A percentile compares a stretch with the other conserved stretches of the same genome.
These are phyloP conservation scores for Tetrapisispora pingtungensis DNA, from an alignment of 805 yeast genomes.

Conservation along the genomic window DNA sequence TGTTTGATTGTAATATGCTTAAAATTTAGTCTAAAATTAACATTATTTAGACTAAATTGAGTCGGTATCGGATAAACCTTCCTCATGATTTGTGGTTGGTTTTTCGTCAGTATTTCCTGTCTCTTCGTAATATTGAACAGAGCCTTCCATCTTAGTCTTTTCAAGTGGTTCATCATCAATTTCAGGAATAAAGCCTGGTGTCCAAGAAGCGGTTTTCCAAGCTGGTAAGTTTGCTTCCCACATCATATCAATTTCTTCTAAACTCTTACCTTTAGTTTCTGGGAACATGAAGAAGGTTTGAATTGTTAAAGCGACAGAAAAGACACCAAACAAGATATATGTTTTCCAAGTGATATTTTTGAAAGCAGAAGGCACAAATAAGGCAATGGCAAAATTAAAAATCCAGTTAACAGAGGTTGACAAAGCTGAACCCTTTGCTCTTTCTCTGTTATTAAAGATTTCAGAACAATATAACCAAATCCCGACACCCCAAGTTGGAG, in stretches of 20 bases:
- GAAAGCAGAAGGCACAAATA: conserved; percentile 43
- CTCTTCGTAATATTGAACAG: background rate
- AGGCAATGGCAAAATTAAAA: conserved; percentile 53
- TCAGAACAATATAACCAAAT: conserved; percentile 45
- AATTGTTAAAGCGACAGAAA: conserved; percentile 30
- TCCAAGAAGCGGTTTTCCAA: conserved; percentile 2
- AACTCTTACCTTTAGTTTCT: conserved; percentile 64
- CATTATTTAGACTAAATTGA: background rate
- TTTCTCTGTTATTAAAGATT: conserved; percentile 52
- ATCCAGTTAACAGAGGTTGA: conserved; percentile 62
- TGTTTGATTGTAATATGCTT: too few species aligned
- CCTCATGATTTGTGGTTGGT: background rate
- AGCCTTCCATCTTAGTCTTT: background rate
- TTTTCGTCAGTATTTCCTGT: background rate
- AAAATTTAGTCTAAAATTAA: too few species aligned
- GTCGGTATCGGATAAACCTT: background rate
- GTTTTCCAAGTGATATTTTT: conserved; percentile 45
- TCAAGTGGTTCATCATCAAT: background rate
- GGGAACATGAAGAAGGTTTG: conserved; percentile 60
- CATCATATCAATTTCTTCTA: conserved; percentile 58
- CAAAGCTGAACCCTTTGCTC: conserved; percentile 57
- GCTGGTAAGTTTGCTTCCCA: conserved; percentile 3
- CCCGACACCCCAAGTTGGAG: conserved; percentile 29
- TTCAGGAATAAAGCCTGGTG: background rate
- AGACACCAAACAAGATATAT: conserved; percentile 45